Evolutionary conservation across 1,284 basidiomycete species (phyloP), one percentile per base, ranked within the genome.

Genomic region (Microbotryomycetes sp.): DNA sequence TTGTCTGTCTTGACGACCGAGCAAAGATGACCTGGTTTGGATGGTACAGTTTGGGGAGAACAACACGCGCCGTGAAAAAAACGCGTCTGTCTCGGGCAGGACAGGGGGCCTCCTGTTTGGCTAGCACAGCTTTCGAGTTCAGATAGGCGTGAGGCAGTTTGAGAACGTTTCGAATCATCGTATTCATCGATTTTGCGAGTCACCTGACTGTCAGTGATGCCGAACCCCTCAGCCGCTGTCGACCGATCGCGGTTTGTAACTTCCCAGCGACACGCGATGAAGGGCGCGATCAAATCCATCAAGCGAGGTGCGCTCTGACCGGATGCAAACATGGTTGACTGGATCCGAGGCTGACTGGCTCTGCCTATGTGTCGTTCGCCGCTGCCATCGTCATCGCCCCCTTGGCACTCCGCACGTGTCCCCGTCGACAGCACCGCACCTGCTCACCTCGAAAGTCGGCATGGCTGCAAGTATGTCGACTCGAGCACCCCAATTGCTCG

Each of bases 391-490:
- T n/a, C n/a, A n/a, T n/a, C n/a, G n/a, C n/a, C n/a, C n/a, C n/a
- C n/a, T n/a, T n/a, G n/a, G n/a, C n/a, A n/a, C n/a, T n/a, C n/a
- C n/a, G n/a, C n/a, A n/a, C n/a, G n/a, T n/a, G 52, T 57, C 62
- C 35, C 56, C 59, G 47, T 58, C 59, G 48, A 74, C 91, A 73
- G 91, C 91, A 53, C 92, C 91, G 73, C 90, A 91, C 77, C 78
- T 89, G 74, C 78, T 97, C 75, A 88, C 86, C 63, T 81, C 82
- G 71, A 88, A 85, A 79, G 85, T 88, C 70, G 92, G 92, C 45
- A 87, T 91, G 83, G 77, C 90, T 50, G 92, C 92, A 82, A 91
- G 91, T 92, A 73, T 80, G 86, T 77, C n/a, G n/a, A 18, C 29
- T 27, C 46, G 31, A 53, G 24, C 46, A 26, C 54, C 27, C 18